Percentiles rank a stretch among this genome's conserved stretches.
Conservation (phyloP, 2,329 filamentous ascomycete genomes). For the Hypoxylon sp. region DNA sequence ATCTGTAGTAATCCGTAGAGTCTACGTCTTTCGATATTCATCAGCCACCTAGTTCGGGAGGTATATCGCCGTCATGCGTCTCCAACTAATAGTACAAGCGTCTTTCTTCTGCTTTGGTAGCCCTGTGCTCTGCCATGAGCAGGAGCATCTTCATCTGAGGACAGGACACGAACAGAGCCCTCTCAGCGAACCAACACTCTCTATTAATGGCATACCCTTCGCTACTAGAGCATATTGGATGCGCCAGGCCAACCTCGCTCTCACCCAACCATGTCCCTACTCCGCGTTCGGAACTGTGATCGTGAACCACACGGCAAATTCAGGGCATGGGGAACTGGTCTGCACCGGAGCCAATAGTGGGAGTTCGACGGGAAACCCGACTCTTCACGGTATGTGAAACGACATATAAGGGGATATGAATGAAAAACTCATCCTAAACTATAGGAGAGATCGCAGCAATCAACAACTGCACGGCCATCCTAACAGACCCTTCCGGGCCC, state of each 20-base stretch:
- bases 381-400: slow-evolving; percentile 61
- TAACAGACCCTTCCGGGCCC: slow-evolving; percentile 62
- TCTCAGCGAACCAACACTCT: slow-evolving; percentile 24
- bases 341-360: slow-evolving; percentile 67
- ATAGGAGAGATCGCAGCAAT: slow-evolving; percentile 69
- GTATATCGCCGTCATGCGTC: slow-evolving; percentile 12
- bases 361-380: slow-evolving; percentile 63
- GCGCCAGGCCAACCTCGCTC: slow-evolving; percentile 63
- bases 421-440: background rate
- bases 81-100: background rate
- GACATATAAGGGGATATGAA: background rate
- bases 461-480: slow-evolving; percentile 65
- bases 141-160: background rate
- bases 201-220: slow-evolving; percentile 49
- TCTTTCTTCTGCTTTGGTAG: slow-evolving; percentile 2
- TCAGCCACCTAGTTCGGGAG: background rate
- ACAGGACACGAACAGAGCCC: slow-evolving; percentile 7
- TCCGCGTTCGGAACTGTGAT: slow-evolving; percentile 68
- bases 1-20: background rate
- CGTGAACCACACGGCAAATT: slow-evolving; percentile 66
- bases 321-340: slow-evolving; percentile 61
- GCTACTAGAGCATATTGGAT: slow-evolving; percentile 66
- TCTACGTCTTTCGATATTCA: background rate
- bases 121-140: slow-evolving; percentile 9
- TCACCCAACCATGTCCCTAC: slow-evolving; percentile 67